Evolutionary conservation across 345 rosid species (phyloP).

Genomic region (Microthlaspi erraticum): DNA sequence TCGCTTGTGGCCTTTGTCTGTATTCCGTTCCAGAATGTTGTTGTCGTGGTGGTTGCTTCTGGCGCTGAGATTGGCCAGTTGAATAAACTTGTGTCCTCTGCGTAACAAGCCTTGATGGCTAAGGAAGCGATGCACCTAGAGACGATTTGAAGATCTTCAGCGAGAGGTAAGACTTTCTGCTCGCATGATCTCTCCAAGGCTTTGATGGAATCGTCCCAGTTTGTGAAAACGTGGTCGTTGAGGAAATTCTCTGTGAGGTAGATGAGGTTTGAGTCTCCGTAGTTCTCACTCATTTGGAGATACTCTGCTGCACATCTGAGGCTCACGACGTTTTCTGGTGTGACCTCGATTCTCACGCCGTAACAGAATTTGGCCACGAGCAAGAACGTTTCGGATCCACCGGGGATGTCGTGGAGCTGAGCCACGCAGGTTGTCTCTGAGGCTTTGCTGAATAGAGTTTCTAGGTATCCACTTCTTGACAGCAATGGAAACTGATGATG

Average conservation of each 20-base stretch:
- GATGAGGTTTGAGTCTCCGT: slow-evolving; percentile 75
- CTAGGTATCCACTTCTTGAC: slow-evolving; percentile 78
- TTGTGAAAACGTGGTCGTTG: slow-evolving; percentile 53
- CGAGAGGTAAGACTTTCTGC: slow-evolving; percentile 55
- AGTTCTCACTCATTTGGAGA: slow-evolving; percentile 78
- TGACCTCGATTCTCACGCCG: slow-evolving; percentile 72
- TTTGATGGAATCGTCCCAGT: slow-evolving; percentile 73
- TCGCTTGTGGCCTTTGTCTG: slow-evolving; percentile 46
- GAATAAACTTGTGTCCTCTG: slow-evolving; percentile 60
- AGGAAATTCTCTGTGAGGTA: slow-evolving; percentile 68
- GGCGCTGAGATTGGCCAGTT: slow-evolving; percentile 66
- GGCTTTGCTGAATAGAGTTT: slow-evolving; percentile 53
- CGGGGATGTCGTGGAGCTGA: slow-evolving; percentile 77
- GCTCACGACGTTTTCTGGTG: slow-evolving; percentile 59
- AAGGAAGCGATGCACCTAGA: slow-evolving; percentile 78
- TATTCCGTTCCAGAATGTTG: slow-evolving; percentile 78
- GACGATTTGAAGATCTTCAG: slow-evolving; percentile 80
- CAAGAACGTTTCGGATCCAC: slow-evolving; percentile 75
- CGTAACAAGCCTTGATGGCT: slow-evolving; percentile 74
- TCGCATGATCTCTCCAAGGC: slow-evolving; percentile 79
- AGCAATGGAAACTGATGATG: slow-evolving; percentile 77
- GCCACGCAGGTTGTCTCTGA: slow-evolving; percentile 55
- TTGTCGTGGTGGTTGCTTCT: slow-evolving; percentile 34
- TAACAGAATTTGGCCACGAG: slow-evolving; percentile 86
- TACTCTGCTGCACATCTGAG: slow-evolving; percentile 92